Conservation (phyloP, 768 basidiomycete genomes). For the Albatrellus ellisii region DNA sequence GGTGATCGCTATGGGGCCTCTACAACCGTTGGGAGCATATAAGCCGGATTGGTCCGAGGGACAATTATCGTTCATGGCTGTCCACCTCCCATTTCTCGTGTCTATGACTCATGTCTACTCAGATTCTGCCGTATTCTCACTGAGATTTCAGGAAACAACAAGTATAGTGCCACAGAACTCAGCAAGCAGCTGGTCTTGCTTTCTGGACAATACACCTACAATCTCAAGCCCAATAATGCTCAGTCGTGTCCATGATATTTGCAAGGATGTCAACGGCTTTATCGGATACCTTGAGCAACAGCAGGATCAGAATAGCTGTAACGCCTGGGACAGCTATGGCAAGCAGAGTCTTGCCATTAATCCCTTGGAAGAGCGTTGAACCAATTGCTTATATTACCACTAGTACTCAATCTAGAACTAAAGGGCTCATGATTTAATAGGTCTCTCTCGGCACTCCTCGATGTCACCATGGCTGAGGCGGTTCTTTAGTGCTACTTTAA, state of each 20-base stretch:
- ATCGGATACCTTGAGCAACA: slow-evolving; percentile 7
- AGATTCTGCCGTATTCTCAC: too few relatives aligned
- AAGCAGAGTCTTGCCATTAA: slow-evolving; percentile 13
- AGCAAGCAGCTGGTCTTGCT: too few relatives aligned
- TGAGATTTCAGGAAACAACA: too few relatives aligned
- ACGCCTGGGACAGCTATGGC: slow-evolving; percentile 11
- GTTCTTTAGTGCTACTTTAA: neutral
- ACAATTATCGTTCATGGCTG: too few relatives aligned
- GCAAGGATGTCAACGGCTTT: slow-evolving; percentile 7
- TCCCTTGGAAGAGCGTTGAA: slow-evolving; percentile 8
- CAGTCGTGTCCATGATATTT: slow-evolving; percentile 10
- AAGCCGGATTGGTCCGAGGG: too few relatives aligned
- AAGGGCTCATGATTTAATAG: neutral
- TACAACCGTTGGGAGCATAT: too few relatives aligned
- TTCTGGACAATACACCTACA: slow-evolving; percentile 8
- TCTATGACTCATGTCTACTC: too few relatives aligned
- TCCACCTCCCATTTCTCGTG: too few relatives aligned
- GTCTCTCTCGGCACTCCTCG: neutral
- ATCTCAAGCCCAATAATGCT: slow-evolving; percentile 12
- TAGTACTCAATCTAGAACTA: neutral
- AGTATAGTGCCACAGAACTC: too few relatives aligned
- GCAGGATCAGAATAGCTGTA: too few relatives aligned
- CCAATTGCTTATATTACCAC: neutral
- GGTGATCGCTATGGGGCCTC: too few relatives aligned
- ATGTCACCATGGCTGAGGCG: neutral